Percentiles rank a stretch among this genome's conserved stretches.
These are phyloP conservation scores for Santalum album DNA, from an alignment of 164 flowering plant genomes.

Conservation along the genomic window DNA sequence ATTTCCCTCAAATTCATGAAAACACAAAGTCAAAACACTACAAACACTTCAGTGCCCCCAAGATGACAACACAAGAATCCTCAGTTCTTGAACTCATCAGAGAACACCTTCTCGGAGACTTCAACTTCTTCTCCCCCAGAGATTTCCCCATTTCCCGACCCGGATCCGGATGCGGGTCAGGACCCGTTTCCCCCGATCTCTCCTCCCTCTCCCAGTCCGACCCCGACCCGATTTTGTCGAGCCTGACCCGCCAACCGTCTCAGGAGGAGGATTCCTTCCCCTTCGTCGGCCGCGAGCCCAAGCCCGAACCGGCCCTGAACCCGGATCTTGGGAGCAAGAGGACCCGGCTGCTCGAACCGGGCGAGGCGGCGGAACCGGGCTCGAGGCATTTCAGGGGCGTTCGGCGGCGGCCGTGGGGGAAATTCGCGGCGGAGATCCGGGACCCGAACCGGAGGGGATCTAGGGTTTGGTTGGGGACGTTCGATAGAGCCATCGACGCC, in stretches of 20 bases:
- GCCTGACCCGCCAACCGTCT: too few species aligned
- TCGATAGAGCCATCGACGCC: conserved; percentile 37
- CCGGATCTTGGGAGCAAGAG: neutral
- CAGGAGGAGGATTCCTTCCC: too few species aligned
- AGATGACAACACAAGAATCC: too few species aligned
- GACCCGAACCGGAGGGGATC: conserved; percentile 29
- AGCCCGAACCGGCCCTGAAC: neutral
- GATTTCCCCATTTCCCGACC: neutral
- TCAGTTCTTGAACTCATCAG: neutral
- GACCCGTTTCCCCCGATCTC: neutral
- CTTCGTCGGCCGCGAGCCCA: too few species aligned
- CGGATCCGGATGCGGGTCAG: too few species aligned
- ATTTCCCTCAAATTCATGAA: too few species aligned
- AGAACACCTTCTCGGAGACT: neutral
- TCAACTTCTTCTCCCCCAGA: neutral
- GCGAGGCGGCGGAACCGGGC: conserved; percentile 9
- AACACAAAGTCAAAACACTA: too few species aligned
- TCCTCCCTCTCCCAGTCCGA: neutral
- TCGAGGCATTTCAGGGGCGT: conserved; percentile 36
- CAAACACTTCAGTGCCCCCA: too few species aligned
- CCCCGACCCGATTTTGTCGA: too few species aligned
- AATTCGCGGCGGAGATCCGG: conserved; percentile 42
- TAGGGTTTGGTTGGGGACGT: conserved; percentile 42
- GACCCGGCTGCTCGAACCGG: neutral
- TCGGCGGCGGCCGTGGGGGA: conserved; percentile 38